Evolutionary conservation across 1,284 basidiomycete species (phyloP).

Genomic region (Xerocomus nothofagi): DNA sequence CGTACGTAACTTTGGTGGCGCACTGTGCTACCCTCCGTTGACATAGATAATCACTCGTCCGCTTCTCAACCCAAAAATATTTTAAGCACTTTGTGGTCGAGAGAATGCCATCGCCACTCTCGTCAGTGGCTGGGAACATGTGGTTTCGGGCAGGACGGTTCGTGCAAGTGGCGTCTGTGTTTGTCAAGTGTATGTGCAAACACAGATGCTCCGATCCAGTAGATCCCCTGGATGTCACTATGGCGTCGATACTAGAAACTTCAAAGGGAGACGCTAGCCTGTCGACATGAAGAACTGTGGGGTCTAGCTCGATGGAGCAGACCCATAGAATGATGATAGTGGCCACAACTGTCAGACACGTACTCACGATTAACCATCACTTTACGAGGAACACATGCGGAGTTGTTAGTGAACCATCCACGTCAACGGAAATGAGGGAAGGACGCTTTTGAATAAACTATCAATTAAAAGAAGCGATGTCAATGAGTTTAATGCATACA

Average conservation of each 20-base stretch:
- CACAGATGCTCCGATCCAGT: slow-evolving; percentile 1
- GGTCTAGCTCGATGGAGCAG: background rate
- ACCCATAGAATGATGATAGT: background rate
- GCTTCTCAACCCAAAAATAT: background rate
- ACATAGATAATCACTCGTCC: background rate
- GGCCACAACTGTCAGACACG: background rate
- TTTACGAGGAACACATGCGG: background rate
- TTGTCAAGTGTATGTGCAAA: background rate
- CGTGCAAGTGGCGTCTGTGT: slow-evolving; percentile 21
- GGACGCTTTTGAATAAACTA: slow-evolving; percentile 4
- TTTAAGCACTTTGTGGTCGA: slow-evolving; percentile 16
- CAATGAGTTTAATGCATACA: slow-evolving; percentile 4
- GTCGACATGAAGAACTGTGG: slow-evolving; percentile 1
- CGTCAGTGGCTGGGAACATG: slow-evolving; percentile 25
- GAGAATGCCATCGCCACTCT: slow-evolving; percentile 13
- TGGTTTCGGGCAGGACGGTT: slow-evolving; percentile 21
- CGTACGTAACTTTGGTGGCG: slow-evolving; percentile 26
- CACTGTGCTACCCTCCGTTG: slow-evolving; percentile 23
- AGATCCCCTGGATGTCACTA: slow-evolving; percentile 3
- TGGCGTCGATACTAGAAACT: slow-evolving; percentile 13
- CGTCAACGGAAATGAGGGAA: slow-evolving; percentile 27
- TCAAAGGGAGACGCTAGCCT: slow-evolving; percentile 2
- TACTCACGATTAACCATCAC: background rate
- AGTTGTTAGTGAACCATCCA: background rate
- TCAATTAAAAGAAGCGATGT: slow-evolving; percentile 22